A percentile compares a stretch with the other conserved stretches of the same genome.
Evolutionary conservation across 768 basidiomycete species (phyloP).

Genomic region (Polyporus arcularius): DNA sequence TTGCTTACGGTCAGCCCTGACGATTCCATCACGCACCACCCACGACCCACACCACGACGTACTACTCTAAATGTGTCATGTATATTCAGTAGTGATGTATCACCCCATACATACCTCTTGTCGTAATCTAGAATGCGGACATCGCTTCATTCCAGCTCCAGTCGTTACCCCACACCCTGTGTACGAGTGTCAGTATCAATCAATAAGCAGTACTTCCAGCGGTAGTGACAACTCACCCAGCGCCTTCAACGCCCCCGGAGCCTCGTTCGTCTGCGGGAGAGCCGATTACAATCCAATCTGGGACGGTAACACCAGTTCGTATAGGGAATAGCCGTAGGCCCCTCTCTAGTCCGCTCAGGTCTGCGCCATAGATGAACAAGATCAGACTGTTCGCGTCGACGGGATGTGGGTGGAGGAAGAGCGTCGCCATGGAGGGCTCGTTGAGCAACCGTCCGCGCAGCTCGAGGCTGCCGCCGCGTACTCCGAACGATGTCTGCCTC

Average conservation of each 20-base stretch:
- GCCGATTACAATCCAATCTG: conserved; percentile 76
- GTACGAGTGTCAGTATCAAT: conserved; percentile 13
- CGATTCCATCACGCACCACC: conserved; percentile 30
- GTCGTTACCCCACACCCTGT: conserved; percentile 34
- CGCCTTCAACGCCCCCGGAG: conserved; percentile 72
- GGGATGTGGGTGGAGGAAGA: conserved; percentile 74
- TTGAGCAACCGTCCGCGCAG: conserved; percentile 21
- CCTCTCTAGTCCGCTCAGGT: conserved; percentile 62
- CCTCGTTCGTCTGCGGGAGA: conserved; percentile 55
- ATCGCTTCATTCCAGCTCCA: conserved; percentile 38
- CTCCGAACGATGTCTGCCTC: conserved; percentile 21
- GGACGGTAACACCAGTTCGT: conserved; percentile 74
- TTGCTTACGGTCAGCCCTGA: conserved; percentile 38
- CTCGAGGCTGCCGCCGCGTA: conserved; percentile 2
- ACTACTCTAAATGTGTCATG: conserved; percentile 34
- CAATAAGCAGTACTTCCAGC: background rate
- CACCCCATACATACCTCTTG: conserved; percentile 34
- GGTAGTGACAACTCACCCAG: conserved; percentile 56
- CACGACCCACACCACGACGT: conserved; percentile 29
- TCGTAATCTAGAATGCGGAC: conserved; percentile 40
- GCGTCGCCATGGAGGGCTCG: conserved; percentile 38
- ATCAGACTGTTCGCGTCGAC: conserved; percentile 31
- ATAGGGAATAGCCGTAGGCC: conserved; percentile 77
- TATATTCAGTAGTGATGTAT: conserved; percentile 40
- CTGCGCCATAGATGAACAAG: conserved; percentile 64